These are phyloP conservation scores for Pulveroboletus sp. DNA, from an alignment of 768 basidiomycete genomes.

Conservation along the genomic window DNA sequence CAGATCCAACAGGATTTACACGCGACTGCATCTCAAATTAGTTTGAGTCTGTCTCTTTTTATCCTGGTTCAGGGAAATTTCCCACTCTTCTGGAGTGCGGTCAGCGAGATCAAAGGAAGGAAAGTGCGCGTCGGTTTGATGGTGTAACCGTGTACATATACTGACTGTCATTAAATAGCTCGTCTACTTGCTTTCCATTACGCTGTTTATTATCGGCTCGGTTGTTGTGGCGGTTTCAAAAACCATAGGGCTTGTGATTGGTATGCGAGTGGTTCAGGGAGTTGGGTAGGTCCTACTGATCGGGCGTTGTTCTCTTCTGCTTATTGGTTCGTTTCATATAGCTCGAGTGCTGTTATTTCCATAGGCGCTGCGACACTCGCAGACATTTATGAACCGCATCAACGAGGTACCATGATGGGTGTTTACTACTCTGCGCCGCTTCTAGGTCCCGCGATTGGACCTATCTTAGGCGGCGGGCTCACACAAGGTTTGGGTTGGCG, in stretches of 20 bases:
- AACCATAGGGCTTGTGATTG: constrained; percentile 57
- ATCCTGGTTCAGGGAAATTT: constrained; percentile 68
- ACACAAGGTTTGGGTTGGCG: constrained; percentile 75
- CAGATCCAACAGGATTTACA: constrained; percentile 62
- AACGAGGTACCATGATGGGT: constrained; percentile 79
- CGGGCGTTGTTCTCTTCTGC: not conserved
- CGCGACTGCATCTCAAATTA: constrained; percentile 61
- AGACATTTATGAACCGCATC: constrained; percentile 73
- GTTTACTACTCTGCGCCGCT: constrained; percentile 79
- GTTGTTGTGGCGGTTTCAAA: constrained; percentile 56
- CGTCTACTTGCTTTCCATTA: constrained; percentile 54
- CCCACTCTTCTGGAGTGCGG: constrained; percentile 30
- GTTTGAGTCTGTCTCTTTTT: constrained; percentile 66
- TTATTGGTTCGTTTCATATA: constrained; percentile 21
- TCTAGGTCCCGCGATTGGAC: constrained; percentile 67
- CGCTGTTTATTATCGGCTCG: constrained; percentile 54
- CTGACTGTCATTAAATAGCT: constrained; percentile 30
- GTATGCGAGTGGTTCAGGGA: constrained; percentile 66
- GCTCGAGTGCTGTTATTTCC: constrained; percentile 62
- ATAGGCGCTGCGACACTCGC: constrained; percentile 74
- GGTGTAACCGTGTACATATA: not conserved
- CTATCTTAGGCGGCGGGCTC: constrained; percentile 68
- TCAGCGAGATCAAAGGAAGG: constrained; percentile 62
- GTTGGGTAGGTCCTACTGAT: constrained; percentile 43
- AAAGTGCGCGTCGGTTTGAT: constrained; percentile 41